phyloP scores from a whole-genome alignment of 1,284 basidiomycete genomes.

The Boletus sp. region DNA sequence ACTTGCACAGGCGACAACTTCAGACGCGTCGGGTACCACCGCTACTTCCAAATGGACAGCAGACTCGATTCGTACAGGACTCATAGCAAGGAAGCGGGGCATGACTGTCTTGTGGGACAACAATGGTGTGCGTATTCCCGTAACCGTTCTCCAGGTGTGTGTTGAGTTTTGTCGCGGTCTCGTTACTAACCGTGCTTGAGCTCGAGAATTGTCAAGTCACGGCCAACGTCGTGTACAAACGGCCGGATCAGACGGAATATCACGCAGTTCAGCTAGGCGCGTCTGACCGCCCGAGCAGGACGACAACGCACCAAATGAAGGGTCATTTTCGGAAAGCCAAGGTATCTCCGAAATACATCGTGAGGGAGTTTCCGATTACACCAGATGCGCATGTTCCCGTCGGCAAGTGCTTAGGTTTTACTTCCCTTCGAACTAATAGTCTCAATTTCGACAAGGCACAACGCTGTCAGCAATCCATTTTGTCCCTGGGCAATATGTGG shows the following conservation, averaged over 20 bases:
- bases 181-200: slow-evolving; percentile 43
- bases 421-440: background rate
- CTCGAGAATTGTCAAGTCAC: slow-evolving; percentile 87
- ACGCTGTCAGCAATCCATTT: slow-evolving; percentile 92
- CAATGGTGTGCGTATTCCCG: slow-evolving; percentile 85
- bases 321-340: slow-evolving; percentile 89
- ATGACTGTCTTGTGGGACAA: slow-evolving; percentile 96
- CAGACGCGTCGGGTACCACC: slow-evolving; percentile 32
- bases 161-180: background rate
- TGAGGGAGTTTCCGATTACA: slow-evolving; percentile 91
- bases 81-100: slow-evolving; percentile 94
- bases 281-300: slow-evolving; percentile 68
- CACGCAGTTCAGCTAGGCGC: slow-evolving; percentile 88
- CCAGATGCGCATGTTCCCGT: slow-evolving; percentile 89
- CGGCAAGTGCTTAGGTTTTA: slow-evolving; percentile 50
- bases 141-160: slow-evolving; percentile 92
- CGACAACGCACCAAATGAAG: slow-evolving; percentile 72
- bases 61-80: slow-evolving; percentile 86
- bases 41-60: slow-evolving; percentile 77
- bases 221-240: slow-evolving; percentile 67
- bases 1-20: slow-evolving; percentile 40
- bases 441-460: slow-evolving; percentile 60
- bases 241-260: slow-evolving; percentile 71
- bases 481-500: slow-evolving; percentile 96
- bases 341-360: slow-evolving; percentile 84